Evolutionary conservation across 1,284 basidiomycete genomes (phyloP), one percentile per base, ranked within the genome.

Genomic region (Lentinula novae-zelandiae): DNA sequence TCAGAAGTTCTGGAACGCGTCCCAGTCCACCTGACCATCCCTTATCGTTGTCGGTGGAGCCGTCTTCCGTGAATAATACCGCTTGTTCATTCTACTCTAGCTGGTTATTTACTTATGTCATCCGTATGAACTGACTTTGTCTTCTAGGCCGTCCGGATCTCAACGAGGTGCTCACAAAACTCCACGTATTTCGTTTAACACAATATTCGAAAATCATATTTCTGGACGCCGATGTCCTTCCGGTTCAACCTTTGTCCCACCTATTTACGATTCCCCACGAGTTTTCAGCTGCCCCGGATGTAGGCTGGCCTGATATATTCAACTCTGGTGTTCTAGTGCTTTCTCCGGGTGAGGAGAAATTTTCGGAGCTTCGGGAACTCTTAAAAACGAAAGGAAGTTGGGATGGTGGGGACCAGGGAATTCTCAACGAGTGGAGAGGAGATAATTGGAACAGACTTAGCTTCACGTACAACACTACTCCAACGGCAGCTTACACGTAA

Each of bases 241-340:
- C 96, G 51, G 82, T 97, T 55, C 86, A 87, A 15, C 90, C 94
- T 20, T 76, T 98, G 55, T 90, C 92, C 22, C 93, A 95, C 72
- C 85, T 98, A n/a, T 96, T 98, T 73, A 79, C 80, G 31, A 73
- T 89, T 55, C 81, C 87, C 12, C 78, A 89, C 70, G 87, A 90
- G 63, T 92, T 92, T 66, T 90, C 95, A 48, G 96, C 96, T 9
- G 91, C 88, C 15, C 94, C 96, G 5, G 96, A 99, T 73, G 92
- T 94, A 34, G 96, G 96, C 66, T 99, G 96, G 96, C 96, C 96
- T 44, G 96, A 99, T 74, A 95, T 96, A 63, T 98, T 99, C 80
- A 99, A 98, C 73, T 96, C 95, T 27, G 96, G 96, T 46, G 87
- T 98, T 52, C 85, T 99, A 77, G 93, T 98, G 60, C 76, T 96